Conservation (phyloP, 495 filamentous ascomycete species). For the Trichoderma erinaceum region DNA sequence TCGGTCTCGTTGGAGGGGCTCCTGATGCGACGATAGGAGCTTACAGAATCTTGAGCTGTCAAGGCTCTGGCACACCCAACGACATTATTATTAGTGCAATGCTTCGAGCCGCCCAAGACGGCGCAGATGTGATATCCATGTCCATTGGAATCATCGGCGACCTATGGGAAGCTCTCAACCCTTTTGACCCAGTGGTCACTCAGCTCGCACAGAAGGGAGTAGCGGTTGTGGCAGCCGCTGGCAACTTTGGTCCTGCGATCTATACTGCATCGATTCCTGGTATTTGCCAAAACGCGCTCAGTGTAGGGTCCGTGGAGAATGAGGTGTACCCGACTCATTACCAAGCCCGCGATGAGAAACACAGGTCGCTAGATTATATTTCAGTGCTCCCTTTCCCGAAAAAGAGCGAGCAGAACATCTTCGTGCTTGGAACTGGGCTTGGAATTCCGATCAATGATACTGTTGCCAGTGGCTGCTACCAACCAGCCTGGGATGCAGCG, state of each 20-base stretch:
- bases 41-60: constrained; percentile 35
- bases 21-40: constrained; percentile 40
- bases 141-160: constrained; percentile 22
- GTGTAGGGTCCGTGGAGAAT: neutral
- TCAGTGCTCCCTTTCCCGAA: neutral
- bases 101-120: constrained; percentile 35
- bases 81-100: constrained; percentile 38
- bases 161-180: constrained; percentile 20
- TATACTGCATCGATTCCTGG: constrained; percentile 19
- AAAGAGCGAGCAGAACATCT: neutral
- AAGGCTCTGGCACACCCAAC: constrained; percentile 21
- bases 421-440: neutral
- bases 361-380: neutral
- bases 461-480: neutral
- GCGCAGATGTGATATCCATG: constrained; percentile 40
- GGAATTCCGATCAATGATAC: neutral
- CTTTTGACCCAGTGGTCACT: constrained; percentile 21
- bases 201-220: constrained; percentile 23
- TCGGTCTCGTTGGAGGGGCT: constrained; percentile 38
- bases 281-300: neutral
- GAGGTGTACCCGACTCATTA: neutral
- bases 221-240: constrained; percentile 24
- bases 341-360: neutral
- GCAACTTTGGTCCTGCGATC: constrained; percentile 20
- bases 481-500: neutral